These are phyloP conservation scores for Leonotis leonurus DNA, from an alignment of 257 asterid genomes.

Conservation along the genomic window DNA sequence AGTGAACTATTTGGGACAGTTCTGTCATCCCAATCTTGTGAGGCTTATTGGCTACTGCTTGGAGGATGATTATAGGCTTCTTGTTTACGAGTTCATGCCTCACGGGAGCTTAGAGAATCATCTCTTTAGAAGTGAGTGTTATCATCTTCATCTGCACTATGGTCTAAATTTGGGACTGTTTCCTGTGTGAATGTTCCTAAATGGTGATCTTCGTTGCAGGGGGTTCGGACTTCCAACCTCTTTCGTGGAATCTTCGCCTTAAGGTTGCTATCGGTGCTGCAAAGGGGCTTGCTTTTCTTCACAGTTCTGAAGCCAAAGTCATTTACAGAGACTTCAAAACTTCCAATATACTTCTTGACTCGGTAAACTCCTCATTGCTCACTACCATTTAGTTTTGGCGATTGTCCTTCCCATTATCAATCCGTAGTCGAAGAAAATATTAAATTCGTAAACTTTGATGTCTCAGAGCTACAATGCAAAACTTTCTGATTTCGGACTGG, in stretches of 20 bases:
- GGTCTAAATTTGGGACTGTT: not conserved
- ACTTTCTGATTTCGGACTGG: slow-evolving; percentile 95
- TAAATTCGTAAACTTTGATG: slow-evolving; percentile 7
- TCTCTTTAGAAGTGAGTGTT: slow-evolving; percentile 59
- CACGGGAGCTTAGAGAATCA: slow-evolving; percentile 65
- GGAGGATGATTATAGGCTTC: slow-evolving; percentile 53
- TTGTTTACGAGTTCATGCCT: slow-evolving; percentile 58
- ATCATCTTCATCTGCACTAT: not conserved
- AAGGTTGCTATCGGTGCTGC: slow-evolving; percentile 90
- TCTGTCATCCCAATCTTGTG: slow-evolving; percentile 56
- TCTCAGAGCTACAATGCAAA: slow-evolving; percentile 75
- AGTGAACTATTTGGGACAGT: slow-evolving; percentile 53
- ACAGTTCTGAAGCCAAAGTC: slow-evolving; percentile 69
- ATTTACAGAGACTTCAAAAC: slow-evolving; percentile 84
- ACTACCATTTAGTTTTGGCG: slow-evolving; percentile 10
- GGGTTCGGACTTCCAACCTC: slow-evolving; percentile 90
- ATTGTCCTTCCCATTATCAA: not conserved
- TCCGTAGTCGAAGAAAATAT: not conserved
- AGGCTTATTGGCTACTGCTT: slow-evolving; percentile 50
- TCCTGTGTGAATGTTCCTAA: slow-evolving; percentile 13
- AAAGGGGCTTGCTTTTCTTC: slow-evolving; percentile 87
- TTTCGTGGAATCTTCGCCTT: slow-evolving; percentile 82
- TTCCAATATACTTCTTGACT: slow-evolving; percentile 76
- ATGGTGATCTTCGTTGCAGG: slow-evolving; percentile 37
- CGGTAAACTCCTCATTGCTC: slow-evolving; percentile 34